These are phyloP conservation scores for Trichoderma atroviride DNA, from an alignment of 2,329 filamentous ascomycete species.

Conservation along the genomic window DNA sequence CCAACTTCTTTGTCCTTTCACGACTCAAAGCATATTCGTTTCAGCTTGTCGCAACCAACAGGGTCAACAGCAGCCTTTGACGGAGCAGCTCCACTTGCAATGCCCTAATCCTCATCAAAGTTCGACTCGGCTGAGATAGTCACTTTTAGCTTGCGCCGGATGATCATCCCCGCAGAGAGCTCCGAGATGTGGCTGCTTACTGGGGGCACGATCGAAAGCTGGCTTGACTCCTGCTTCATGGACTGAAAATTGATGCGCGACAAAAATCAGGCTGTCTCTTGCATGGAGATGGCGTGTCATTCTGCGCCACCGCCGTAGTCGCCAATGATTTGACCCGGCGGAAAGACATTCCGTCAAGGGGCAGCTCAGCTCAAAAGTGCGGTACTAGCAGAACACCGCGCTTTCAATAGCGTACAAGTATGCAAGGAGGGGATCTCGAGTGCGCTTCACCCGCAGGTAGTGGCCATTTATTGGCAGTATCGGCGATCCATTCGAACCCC, in stretches of 20 bases:
- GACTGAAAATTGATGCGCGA: neutral
- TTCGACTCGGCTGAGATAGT: neutral
- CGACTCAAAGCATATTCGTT: neutral
- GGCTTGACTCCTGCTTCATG: neutral
- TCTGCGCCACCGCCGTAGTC: neutral
- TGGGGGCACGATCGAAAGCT: neutral
- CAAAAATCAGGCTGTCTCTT: neutral
- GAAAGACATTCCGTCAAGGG: neutral
- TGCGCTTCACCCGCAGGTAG: neutral
- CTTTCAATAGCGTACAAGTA: conserved; percentile 14
- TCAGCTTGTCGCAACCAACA: neutral
- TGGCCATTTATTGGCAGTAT: neutral
- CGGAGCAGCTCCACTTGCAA: neutral
- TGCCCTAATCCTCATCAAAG: neutral
- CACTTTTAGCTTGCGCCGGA: neutral
- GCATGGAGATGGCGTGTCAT: neutral
- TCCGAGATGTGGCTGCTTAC: neutral
- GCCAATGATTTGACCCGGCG: neutral
- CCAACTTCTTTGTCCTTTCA: neutral
- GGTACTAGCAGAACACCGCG: neutral
- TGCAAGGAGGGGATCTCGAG: conserved; percentile 15
- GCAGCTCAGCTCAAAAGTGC: neutral
- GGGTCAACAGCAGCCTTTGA: neutral
- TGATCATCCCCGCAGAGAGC: neutral
- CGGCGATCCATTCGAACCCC: neutral